Conservation (phyloP, 331 rosid genomes). For the Rosa hybrid region DNA sequence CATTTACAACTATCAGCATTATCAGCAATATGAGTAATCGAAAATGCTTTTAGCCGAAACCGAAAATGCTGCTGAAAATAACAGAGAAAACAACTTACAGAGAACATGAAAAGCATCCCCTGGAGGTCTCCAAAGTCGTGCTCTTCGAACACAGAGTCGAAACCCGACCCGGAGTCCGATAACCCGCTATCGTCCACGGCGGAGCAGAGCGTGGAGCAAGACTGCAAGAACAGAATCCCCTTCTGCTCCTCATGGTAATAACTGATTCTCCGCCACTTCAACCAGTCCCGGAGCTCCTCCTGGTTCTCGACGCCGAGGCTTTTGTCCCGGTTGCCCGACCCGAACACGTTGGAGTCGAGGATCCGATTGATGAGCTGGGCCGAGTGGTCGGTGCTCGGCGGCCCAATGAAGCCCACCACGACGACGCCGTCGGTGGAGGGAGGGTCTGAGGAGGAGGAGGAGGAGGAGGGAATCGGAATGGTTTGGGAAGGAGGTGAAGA, state of each 20-base stretch:
- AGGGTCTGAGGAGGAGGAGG: slow-evolving; percentile 32
- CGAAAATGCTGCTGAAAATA: neutral
- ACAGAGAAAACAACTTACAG: slow-evolving; percentile 53
- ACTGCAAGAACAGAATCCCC: slow-evolving; percentile 68
- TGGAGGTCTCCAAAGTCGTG: slow-evolving; percentile 71
- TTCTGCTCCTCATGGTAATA: slow-evolving; percentile 62
- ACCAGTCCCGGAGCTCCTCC: slow-evolving; percentile 60
- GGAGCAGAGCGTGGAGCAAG: slow-evolving; percentile 40
- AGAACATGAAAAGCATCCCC: slow-evolving; percentile 94
- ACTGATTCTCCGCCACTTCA: slow-evolving; percentile 61
- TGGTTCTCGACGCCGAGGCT: slow-evolving; percentile 46
- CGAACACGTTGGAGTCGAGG: slow-evolving; percentile 74
- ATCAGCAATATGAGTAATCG: neutral
- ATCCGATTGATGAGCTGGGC: slow-evolving; percentile 74
- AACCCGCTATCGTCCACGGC: slow-evolving; percentile 23
- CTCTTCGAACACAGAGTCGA: slow-evolving; percentile 59
- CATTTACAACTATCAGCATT: neutral
- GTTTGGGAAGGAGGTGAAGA: slow-evolving; percentile 39
- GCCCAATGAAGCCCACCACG: slow-evolving; percentile 76
- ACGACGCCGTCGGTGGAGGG: slow-evolving; percentile 64
- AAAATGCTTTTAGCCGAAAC: neutral
- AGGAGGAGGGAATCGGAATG: slow-evolving; percentile 25
- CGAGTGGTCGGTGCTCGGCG: slow-evolving; percentile 49
- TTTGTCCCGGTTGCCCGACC: slow-evolving; percentile 64
- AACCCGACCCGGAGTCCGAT: slow-evolving; percentile 40